phyloP scores from a whole-genome alignment of 169 alveolate species.

The Cyclospora cayetanensis region DNA sequence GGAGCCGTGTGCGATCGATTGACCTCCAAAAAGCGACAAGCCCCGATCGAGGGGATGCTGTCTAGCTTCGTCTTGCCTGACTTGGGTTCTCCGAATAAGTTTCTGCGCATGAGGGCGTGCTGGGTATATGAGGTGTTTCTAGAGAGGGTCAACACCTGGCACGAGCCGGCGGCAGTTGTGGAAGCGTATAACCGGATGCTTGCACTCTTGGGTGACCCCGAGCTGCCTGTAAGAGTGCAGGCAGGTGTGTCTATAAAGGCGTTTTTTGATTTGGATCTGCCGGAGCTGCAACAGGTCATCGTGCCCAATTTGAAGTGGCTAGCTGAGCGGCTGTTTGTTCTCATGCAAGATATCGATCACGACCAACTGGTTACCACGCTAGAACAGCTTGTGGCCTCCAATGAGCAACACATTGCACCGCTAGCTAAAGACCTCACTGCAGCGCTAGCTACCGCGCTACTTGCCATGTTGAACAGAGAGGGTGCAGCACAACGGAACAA shows the following conservation, averaged over 20 bases:
- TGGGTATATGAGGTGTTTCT: constrained; percentile 45
- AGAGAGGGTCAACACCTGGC: neutral
- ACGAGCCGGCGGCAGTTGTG: neutral
- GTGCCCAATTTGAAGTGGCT: neutral
- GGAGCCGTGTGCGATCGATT: constrained; percentile 42
- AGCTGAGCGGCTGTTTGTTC: constrained; percentile 11
- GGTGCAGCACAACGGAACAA: constrained; percentile 8
- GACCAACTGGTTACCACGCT: constrained; percentile 46
- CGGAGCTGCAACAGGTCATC: constrained; percentile 27
- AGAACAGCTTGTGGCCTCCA: neutral
- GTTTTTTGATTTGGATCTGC: neutral
- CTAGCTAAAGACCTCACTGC: constrained; percentile 23
- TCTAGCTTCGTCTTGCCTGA: constrained; percentile 49
- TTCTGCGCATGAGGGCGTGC: constrained; percentile 64
- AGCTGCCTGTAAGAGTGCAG: constrained; percentile 63
- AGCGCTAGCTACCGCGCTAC: constrained; percentile 28
- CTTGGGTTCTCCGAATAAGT: constrained; percentile 1
- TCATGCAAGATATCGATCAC: constrained; percentile 43
- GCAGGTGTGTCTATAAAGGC: constrained; percentile 38
- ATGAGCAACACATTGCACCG: constrained; percentile 51
- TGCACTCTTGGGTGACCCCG: constrained; percentile 17
- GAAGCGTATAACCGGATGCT: constrained; percentile 17
- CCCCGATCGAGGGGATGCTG: constrained; percentile 48
- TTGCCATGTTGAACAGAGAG: constrained; percentile 2
- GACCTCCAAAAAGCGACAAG: constrained; percentile 54